Evolutionary conservation across 1,284 basidiomycete species (phyloP), one percentile per base, ranked within the genome.

Genomic region (Puccinia hordei): DNA sequence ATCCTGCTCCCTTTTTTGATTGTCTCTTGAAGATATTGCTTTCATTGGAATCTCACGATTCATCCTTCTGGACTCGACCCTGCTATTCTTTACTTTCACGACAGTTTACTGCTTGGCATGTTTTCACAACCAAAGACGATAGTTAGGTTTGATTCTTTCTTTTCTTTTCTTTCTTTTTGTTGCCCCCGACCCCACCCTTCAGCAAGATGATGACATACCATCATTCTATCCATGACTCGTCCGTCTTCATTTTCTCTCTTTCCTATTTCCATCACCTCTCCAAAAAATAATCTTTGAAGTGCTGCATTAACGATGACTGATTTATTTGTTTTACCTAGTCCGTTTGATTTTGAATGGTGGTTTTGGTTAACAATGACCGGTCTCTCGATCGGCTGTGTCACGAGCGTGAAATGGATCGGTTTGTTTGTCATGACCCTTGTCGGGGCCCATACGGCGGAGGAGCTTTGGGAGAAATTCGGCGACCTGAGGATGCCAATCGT

Each of bases 381-480:
- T 41, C 86, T 92, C 81, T 95, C 93, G 8, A 97, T 99, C 82
- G 97, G 97, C 73, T 93, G 92, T 84, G 96, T 98, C n/a, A 92
- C 92, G 73, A 94, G 95, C 83, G 92, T 99, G 83, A 99, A 99
- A 87, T 93, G 94, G 92, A 90, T 99, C 68, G 97, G 96, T 53
- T 88, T 98, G 46, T 99, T 99, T 85, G 94, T 93, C 78, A 98
- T 94, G 0, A 92, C 93, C 3, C 88, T 99, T 71, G 94, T 98
- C 46, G 96, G 97, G 49, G 86, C 97, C 2, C 98, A 99, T 87
- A 99, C 97, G 0, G 90, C 98, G 81, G 95, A 98, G 86, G 97
- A 99, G 85, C 90, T 99, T 2, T 99, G 96, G 96, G 92, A 95
- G 74, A 98, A 98, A 87, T 95, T 98, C 86, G 97, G 97, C 17